Percentiles rank a stretch among this genome's conserved stretches.
Conservation (phyloP, 2,329 filamentous ascomycete genomes). For the Myriosclerotinia scirpicola region DNA sequence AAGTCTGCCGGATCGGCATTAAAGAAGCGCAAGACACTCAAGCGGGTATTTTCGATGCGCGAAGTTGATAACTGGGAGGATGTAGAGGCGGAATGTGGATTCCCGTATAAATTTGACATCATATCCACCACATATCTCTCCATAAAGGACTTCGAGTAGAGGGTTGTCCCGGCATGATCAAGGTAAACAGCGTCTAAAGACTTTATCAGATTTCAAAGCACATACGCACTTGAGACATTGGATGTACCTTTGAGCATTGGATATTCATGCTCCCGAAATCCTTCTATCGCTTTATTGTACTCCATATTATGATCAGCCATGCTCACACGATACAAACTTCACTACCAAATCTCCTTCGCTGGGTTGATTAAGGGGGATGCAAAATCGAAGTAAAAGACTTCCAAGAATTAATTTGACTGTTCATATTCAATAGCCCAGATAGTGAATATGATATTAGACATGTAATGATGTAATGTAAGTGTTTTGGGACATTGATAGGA, state of each 20-base stretch:
- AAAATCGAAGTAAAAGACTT: slow-evolving; percentile 16
- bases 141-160: slow-evolving; percentile 77
- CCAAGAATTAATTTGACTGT: slow-evolving; percentile 15
- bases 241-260: slow-evolving; percentile 65
- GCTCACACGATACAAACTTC: slow-evolving; percentile 16
- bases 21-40: slow-evolving; percentile 73
- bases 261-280: slow-evolving; percentile 60
- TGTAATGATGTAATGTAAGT: slow-evolving; percentile 1
- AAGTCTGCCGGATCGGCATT: slow-evolving; percentile 78
- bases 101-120: slow-evolving; percentile 77
- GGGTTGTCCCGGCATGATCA: slow-evolving; percentile 92
- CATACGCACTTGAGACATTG: not conserved
- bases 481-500: slow-evolving; percentile 5
- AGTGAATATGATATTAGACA: slow-evolving; percentile 13
- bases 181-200: slow-evolving; percentile 58
- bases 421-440: slow-evolving; percentile 26
- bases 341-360: not conserved
- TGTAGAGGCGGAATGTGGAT: slow-evolving; percentile 83
- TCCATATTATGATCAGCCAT: slow-evolving; percentile 29
- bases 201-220: slow-evolving; percentile 17
- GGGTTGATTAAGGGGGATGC: slow-evolving; percentile 23
- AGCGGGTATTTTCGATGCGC: slow-evolving; percentile 72
- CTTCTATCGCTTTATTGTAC: slow-evolving; percentile 62
- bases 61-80: slow-evolving; percentile 76
- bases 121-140: slow-evolving; percentile 72